phyloP scores from a whole-genome alignment of 148 eudicot genomes.

The Suaeda aralocaspica region DNA sequence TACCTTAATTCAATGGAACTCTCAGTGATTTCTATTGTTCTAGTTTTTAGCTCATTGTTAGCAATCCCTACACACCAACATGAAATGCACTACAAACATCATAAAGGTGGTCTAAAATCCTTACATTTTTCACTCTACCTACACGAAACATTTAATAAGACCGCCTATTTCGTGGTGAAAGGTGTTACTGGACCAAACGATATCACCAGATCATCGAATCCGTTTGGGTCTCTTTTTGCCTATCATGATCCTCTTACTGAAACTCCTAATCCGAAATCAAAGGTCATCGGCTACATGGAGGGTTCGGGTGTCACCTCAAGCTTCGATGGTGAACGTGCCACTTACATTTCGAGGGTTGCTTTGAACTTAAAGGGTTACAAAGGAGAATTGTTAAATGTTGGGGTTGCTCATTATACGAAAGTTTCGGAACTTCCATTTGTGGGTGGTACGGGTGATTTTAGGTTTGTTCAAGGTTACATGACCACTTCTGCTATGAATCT shows the following conservation, averaged over 20 bases:
- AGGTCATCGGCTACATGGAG: not conserved
- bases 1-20: too few species aligned
- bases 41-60: not conserved
- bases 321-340: not conserved
- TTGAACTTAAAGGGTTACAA: not conserved
- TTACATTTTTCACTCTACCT: slow-evolving; percentile 12
- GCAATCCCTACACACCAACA: not conserved
- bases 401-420: not conserved
- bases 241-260: slow-evolving; percentile 1
- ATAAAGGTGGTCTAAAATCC: slow-evolving; percentile 1
- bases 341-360: not conserved
- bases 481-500: slow-evolving; percentile 5
- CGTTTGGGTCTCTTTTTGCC: not conserved
- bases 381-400: not conserved
- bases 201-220: not conserved
- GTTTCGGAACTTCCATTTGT: slow-evolving; percentile 9
- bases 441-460: slow-evolving; percentile 13
- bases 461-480: slow-evolving; percentile 15
- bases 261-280: not conserved
- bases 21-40: not conserved
- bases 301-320: slow-evolving; percentile 1
- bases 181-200: slow-evolving; percentile 2
- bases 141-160: slow-evolving; percentile 4
- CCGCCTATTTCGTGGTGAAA: slow-evolving; percentile 11
- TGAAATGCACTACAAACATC: not conserved